Percentiles rank a stretch among this genome's conserved stretches.
phyloP scores from a whole-genome alignment of 1,139 yeast species.

The Sugiyamaella paludigena region DNA sequence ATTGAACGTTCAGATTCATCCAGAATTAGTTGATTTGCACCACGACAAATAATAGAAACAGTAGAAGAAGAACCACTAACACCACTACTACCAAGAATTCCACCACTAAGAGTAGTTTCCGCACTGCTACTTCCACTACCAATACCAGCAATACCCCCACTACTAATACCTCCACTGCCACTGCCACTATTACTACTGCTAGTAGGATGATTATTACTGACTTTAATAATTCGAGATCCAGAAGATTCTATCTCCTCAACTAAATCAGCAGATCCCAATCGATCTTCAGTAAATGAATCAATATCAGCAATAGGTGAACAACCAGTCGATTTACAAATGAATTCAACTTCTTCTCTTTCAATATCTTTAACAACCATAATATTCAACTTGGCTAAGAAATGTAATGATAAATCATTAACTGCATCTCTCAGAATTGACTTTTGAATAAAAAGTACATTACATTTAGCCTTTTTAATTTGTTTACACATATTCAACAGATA shows the following conservation, averaged over 20 bases:
- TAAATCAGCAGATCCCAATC: constrained; percentile 86
- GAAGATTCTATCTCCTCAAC: constrained; percentile 90
- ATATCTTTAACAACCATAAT: constrained; percentile 94
- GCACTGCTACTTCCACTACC: constrained; percentile 2
- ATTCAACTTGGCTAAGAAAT: constrained; percentile 86
- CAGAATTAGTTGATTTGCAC: constrained; percentile 83
- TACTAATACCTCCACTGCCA: background rate
- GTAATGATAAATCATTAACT: constrained; percentile 92
- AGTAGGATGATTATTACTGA: constrained; percentile 43
- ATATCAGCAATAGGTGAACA: constrained; percentile 96
- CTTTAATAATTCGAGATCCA: constrained; percentile 87
- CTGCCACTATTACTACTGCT: constrained; percentile 3
- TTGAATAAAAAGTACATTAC: constrained; percentile 90
- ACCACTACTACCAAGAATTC: background rate
- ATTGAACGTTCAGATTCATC: constrained; percentile 97
- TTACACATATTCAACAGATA: constrained; percentile 91
- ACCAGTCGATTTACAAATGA: constrained; percentile 84
- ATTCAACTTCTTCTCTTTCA: constrained; percentile 95
- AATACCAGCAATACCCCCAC: background rate
- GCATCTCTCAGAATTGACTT: constrained; percentile 96
- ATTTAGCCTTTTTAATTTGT: constrained; percentile 92
- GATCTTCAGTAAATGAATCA: constrained; percentile 87
- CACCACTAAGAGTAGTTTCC: background rate
- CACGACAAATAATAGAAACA: constrained; percentile 88
- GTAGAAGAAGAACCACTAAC: constrained; percentile 52